Evolutionary conservation across 2,329 filamentous ascomycete species (phyloP).

Genomic region (Beauveria pseudobassiana): DNA sequence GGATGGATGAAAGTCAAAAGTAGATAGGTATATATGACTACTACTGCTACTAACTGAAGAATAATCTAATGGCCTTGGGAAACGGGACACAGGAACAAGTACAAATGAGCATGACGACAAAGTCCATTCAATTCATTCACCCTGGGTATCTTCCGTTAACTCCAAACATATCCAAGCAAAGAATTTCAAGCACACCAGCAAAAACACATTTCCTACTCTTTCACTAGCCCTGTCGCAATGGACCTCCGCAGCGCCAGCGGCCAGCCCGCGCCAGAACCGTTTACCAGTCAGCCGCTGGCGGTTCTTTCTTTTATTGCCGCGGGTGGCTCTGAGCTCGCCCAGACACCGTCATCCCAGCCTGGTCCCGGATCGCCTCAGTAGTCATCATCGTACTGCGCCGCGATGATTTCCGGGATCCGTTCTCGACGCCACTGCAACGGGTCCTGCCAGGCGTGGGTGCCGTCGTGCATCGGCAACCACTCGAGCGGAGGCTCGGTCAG

Average conservation of each 20-base stretch:
- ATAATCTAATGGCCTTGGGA: neutral
- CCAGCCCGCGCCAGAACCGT: too few relatives aligned
- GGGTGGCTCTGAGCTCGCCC: too few relatives aligned
- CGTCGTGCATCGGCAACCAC: too few relatives aligned
- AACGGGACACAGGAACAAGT: neutral
- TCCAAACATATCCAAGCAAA: neutral
- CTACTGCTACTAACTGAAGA: neutral
- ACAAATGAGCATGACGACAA: neutral
- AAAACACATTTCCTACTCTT: neutral
- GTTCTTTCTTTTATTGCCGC: too few relatives aligned
- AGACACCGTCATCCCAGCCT: too few relatives aligned
- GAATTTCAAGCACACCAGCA: neutral
- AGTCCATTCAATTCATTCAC: neutral
- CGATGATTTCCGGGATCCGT: too few relatives aligned
- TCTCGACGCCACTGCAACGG: too few relatives aligned
- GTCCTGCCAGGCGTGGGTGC: too few relatives aligned
- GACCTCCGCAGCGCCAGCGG: neutral
- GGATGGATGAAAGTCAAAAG: constrained; percentile 36
- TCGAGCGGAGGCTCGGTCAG: too few relatives aligned
- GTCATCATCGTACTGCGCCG: too few relatives aligned
- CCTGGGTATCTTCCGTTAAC: neutral
- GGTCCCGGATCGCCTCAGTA: too few relatives aligned
- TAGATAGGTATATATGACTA: constrained; percentile 17
- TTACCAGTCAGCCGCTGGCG: too few relatives aligned
- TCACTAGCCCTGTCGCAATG: neutral